Conservation (phyloP, 495 filamentous ascomycete species). For the Neurospora sp. region DNA sequence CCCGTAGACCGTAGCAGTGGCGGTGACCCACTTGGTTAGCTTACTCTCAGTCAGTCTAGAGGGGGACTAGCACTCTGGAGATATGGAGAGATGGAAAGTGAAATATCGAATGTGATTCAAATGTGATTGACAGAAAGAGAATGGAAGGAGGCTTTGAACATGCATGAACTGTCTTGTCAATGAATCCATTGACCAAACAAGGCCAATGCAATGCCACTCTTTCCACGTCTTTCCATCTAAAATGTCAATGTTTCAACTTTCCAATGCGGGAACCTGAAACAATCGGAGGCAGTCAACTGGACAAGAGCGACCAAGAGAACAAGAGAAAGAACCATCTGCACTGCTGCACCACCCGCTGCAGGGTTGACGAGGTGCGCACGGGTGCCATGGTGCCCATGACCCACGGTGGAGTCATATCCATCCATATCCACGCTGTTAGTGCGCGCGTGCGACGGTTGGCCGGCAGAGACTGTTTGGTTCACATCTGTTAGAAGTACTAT, state of each 20-base stretch:
- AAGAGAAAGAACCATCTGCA: not conserved
- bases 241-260: not conserved
- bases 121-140: not conserved
- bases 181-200: not conserved
- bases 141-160: not conserved
- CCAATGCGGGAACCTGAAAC: not conserved
- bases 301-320: not conserved
- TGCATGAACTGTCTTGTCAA: not conserved
- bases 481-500: not conserved
- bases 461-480: not conserved
- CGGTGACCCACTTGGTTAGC: not conserved
- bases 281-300: not conserved
- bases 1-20: not conserved
- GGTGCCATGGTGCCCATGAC: not conserved
- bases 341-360: not conserved
- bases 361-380: not conserved
- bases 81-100: not conserved
- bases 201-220: not conserved
- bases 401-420: not conserved
- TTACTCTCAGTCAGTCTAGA: not conserved
- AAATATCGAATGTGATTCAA: not conserved
- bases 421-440: not conserved
- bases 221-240: not conserved
- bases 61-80: not conserved
- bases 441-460: not conserved